Percentiles rank a stretch among this genome's conserved stretches.
phyloP scores from a whole-genome alignment of 1,284 basidiomycete genomes.

The Caloboletus firmus region DNA sequence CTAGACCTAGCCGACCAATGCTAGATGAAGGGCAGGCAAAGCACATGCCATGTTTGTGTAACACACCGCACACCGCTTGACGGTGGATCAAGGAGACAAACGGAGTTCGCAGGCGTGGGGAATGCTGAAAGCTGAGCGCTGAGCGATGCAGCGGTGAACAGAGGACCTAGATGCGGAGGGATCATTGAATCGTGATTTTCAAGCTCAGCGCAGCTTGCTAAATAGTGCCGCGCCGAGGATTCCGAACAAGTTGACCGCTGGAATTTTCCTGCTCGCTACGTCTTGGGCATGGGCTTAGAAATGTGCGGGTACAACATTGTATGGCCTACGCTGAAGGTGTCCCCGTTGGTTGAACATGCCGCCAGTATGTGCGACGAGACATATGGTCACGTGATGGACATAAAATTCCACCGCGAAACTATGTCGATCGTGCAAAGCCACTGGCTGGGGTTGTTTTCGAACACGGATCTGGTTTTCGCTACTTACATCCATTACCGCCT shows the following conservation, averaged over 20 bases:
- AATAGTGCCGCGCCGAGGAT: conserved; percentile 19
- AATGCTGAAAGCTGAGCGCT: not conserved
- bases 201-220: conserved; percentile 18
- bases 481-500: conserved; percentile 7
- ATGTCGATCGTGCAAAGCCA: conserved; percentile 9
- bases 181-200: conserved; percentile 22
- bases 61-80: not conserved
- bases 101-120: not conserved
- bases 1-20: not conserved
- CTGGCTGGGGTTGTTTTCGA: conserved; percentile 1
- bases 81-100: conserved; percentile 13
- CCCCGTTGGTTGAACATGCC: not conserved
- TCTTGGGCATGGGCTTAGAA: not conserved
- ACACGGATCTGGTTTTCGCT: conserved; percentile 12
- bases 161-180: not conserved
- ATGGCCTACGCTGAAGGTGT: not conserved
- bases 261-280: not conserved
- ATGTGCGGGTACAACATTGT: not conserved
- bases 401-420: conserved; percentile 8
- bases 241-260: conserved; percentile 21
- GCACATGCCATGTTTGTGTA: conserved; percentile 4
- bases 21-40: not conserved
- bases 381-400: conserved; percentile 5
- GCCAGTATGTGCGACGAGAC: not conserved
- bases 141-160: not conserved